Conservation (phyloP, 192 early-diverging fungal genomes). For the Dissophora globulifera region DNA sequence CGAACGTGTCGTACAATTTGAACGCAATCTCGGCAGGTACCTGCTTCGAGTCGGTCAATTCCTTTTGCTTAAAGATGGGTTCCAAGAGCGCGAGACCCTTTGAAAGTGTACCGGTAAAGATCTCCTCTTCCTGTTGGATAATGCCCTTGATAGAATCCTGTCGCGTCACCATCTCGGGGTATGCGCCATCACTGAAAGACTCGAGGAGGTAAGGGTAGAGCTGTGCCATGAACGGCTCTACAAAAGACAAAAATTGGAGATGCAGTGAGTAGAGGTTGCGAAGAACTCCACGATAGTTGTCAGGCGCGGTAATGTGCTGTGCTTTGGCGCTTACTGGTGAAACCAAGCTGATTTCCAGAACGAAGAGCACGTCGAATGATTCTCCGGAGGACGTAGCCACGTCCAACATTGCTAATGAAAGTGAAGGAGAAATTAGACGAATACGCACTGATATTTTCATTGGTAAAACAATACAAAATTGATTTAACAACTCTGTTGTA, state of each 20-base stretch:
- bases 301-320: too few relatives aligned
- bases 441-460: neutral
- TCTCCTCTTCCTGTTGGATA: constrained; percentile 59
- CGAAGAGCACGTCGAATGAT: constrained; percentile 68
- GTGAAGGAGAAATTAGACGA: neutral
- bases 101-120: constrained; percentile 60
- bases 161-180: constrained; percentile 56
- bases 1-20: constrained; percentile 66
- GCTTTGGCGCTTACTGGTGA: constrained; percentile 57
- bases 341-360: constrained; percentile 66
- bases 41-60: constrained; percentile 34
- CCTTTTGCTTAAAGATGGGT: constrained; percentile 53
- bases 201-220: constrained; percentile 59
- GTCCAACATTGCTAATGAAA: constrained; percentile 55
- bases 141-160: constrained; percentile 55
- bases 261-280: too few relatives aligned
- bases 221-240: constrained; percentile 63
- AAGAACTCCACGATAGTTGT: too few relatives aligned
- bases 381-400: constrained; percentile 69
- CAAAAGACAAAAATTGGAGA: too few relatives aligned
- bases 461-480: neutral
- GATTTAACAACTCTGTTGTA: neutral
- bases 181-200: constrained; percentile 45
- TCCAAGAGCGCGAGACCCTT: constrained; percentile 61
- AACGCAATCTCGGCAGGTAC: constrained; percentile 63